These are phyloP conservation scores for Helotiales sp. DNA, from an alignment of 2,329 filamentous ascomycete species.

Conservation along the genomic window DNA sequence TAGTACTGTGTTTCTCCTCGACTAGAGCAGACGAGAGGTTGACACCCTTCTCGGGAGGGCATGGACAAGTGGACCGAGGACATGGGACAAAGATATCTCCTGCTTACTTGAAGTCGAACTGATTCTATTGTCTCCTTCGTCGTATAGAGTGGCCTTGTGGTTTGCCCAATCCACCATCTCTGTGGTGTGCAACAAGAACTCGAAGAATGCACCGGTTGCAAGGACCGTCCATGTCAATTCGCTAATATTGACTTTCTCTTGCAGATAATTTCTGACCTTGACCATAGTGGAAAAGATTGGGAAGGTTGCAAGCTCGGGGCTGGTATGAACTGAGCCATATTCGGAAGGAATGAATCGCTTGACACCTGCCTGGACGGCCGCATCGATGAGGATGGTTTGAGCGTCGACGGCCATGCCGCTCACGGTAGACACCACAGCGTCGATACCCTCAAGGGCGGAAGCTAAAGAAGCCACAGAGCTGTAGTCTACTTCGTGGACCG, in stretches of 20 bases:
- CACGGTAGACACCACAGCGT: constrained; percentile 27
- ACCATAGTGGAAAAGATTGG: constrained; percentile 18
- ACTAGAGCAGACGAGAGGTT: no score
- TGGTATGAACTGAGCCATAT: constrained; percentile 41
- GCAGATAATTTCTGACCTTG: constrained; percentile 21
- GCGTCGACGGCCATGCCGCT: constrained; percentile 3
- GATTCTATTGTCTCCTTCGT: constrained; percentile 46
- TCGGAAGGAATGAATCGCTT: constrained; percentile 61
- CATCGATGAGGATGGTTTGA: constrained; percentile 50
- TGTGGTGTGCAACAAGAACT: constrained; percentile 47
- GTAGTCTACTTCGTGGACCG: constrained; percentile 42
- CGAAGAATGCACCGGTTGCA: constrained; percentile 56
- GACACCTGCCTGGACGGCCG: constrained; percentile 58
- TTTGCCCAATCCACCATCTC: constrained; percentile 47
- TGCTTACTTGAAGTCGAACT: constrained; percentile 25
- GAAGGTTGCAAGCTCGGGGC: constrained; percentile 13
- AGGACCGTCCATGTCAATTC: constrained; percentile 55
- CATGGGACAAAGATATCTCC: no score
- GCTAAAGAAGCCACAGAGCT: constrained; percentile 43
- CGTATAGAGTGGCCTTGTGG: constrained; percentile 42
- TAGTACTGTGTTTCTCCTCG: no score
- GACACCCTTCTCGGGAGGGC: no score
- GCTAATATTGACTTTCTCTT: constrained; percentile 23
- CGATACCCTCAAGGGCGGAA: constrained; percentile 31
- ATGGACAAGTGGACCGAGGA: no score